Evolutionary conservation across 1,139 yeast species (phyloP).

Genomic region (Candida sojae): DNA sequence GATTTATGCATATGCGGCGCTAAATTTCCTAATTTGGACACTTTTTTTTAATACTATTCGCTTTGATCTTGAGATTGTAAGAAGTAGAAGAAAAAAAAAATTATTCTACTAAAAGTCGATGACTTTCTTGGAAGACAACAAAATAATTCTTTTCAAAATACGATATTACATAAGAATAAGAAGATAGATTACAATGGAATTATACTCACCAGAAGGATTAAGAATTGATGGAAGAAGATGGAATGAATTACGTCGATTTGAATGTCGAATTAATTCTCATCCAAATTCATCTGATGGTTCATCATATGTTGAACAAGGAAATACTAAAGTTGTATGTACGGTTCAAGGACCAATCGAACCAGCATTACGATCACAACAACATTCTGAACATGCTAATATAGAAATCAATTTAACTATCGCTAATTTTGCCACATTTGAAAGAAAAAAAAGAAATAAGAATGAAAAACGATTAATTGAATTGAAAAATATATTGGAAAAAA

Average conservation of each 20-base stretch:
- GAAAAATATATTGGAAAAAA: constrained; percentile 69
- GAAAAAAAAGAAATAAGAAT: constrained; percentile 64
- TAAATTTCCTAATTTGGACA: neutral
- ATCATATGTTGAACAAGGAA: constrained; percentile 89
- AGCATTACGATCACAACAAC: constrained; percentile 46
- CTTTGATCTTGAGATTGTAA: no score
- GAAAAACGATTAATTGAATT: constrained; percentile 79
- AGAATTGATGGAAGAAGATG: constrained; percentile 92
- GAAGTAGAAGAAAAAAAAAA: no score
- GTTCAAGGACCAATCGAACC: constrained; percentile 94
- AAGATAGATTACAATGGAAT: constrained; percentile 44
- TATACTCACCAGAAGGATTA: constrained; percentile 92
- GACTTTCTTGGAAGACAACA: neutral
- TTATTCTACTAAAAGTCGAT: no score
- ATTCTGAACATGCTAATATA: constrained; percentile 53
- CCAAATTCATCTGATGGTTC: constrained; percentile 92
- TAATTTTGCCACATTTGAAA: constrained; percentile 76
- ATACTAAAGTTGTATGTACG: constrained; percentile 82
- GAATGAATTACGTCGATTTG: constrained; percentile 85
- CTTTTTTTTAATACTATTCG: no score
- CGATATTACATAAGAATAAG: neutral
- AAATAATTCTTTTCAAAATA: neutral
- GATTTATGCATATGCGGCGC: neutral
- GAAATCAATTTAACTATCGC: constrained; percentile 71
- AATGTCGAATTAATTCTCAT: constrained; percentile 82